These are phyloP conservation scores for Fraxinus platypoda DNA, from an alignment of 305 asterid genomes.

Conservation along the genomic window DNA sequence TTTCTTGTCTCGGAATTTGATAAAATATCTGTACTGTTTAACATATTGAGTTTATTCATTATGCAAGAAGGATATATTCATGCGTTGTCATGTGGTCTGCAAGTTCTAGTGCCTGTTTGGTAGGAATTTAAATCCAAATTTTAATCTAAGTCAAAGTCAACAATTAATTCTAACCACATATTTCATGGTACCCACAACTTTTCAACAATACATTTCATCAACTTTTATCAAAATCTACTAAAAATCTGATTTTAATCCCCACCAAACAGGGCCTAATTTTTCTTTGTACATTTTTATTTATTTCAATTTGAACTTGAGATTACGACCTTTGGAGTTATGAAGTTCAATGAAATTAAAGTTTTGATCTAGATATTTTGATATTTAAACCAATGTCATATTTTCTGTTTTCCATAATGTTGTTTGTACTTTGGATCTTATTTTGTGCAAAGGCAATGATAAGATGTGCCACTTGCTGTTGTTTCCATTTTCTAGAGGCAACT, in stretches of 20 bases:
- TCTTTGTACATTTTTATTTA: background rate
- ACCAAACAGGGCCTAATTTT: background rate
- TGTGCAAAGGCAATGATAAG: background rate
- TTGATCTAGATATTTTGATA: slow-evolving; percentile 10
- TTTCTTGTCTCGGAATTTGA: background rate
- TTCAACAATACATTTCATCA: background rate
- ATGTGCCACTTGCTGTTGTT: background rate
- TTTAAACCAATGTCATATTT: background rate
- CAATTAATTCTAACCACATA: background rate
- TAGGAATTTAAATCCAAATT: background rate
- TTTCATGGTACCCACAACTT: background rate
- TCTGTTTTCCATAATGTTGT: background rate
- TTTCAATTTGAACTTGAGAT: background rate
- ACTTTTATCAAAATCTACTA: background rate
- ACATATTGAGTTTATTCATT: slow-evolving; percentile 9
- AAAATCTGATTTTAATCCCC: background rate
- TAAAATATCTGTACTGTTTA: background rate
- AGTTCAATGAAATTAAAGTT: background rate
- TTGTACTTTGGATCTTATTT: background rate
- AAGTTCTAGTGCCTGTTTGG: background rate
- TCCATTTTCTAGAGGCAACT: background rate
- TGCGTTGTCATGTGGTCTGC: slow-evolving; percentile 1
- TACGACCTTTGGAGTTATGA: background rate
- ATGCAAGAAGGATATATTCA: background rate
- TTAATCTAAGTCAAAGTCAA: background rate